Base-by-base conservation (phyloP, 1,284 basidiomycete species). In the Cutaneotrichosporon curvatum region DNA sequence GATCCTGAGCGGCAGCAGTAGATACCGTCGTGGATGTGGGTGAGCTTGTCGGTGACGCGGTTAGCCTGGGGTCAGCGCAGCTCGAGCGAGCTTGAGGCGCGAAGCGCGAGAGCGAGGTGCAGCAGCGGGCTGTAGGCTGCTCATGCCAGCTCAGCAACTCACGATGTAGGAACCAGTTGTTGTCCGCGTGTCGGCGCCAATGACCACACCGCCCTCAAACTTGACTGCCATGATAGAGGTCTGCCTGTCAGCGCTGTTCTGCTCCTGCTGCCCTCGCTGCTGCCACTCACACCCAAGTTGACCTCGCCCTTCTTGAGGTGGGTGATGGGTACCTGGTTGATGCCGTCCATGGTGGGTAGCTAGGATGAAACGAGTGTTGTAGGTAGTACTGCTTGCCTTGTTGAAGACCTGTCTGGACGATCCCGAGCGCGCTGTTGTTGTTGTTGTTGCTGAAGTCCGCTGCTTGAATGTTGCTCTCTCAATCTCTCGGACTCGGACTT, bases 201-300 rank as follows among this genome's bases (percentile, higher is more conserved):
- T 83, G 57, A 99, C 83, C 48, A 99, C 94, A 41, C 94, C 94
- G 34, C 82, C 83, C 36, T 90, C 79, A 76, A 97, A 99, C 59
- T 91, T 87, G 56, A 98, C 94, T 44, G 94, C 94, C 95, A 98
- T 98, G 73, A 99, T 99, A 40, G 94, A 97, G 46, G 94, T 99
- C 86, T 92, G 63, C 12, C n/a, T 19, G 43, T 45, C 25, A 45
- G 36, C 20, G 16, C 14, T n/a, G n/a, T n/a, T n/a, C n/a, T n/a
- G n/a, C n/a, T n/a, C n/a, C n/a, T n/a, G n/a, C n/a, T 11, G 4
- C 9, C 15, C n/a, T 14, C 9, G 16, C 32, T 16, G 16, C 32
- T 34, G 8, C 8, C 14, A 78, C 87, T 57, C 72, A 94, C 90
- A 58, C 90, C 90, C 59, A 94, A 82, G 78, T 94, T 91, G 65